Evolutionary conservation across 2,329 filamentous ascomycete genomes (phyloP).

Genomic region (Fusarium hainanense): DNA sequence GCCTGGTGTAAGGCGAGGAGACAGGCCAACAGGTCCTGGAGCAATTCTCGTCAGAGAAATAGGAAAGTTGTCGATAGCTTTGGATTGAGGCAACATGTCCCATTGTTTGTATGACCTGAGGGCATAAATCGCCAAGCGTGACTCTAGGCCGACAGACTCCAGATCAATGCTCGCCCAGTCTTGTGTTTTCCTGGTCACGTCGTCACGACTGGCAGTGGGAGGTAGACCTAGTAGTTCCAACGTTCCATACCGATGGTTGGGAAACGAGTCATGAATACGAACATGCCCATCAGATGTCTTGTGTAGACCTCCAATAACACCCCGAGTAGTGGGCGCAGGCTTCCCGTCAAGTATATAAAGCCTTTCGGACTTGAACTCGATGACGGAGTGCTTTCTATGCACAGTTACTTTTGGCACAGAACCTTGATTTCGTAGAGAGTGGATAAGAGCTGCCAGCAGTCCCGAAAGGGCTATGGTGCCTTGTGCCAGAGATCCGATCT

Average conservation of each 20-base stretch:
- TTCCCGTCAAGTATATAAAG: not conserved
- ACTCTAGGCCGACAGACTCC: not conserved
- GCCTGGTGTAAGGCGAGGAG: not conserved
- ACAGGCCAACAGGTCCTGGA: not conserved
- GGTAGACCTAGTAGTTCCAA: not conserved
- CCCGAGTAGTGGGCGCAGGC: not conserved
- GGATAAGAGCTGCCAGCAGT: not conserved
- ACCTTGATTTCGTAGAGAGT: not conserved
- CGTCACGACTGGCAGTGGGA: not conserved
- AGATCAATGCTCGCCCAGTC: conserved; percentile 2
- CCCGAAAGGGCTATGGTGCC: not conserved
- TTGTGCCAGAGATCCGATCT: not conserved
- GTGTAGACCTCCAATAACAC: not conserved
- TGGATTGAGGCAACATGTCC: not conserved
- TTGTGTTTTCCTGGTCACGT: not conserved
- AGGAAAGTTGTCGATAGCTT: not conserved
- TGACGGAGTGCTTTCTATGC: not conserved
- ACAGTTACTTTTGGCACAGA: not conserved
- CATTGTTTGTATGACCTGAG: not conserved
- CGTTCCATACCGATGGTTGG: not conserved
- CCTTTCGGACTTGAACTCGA: not conserved
- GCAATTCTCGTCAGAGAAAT: not conserved
- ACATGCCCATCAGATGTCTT: not conserved
- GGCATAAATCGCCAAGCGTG: not conserved
- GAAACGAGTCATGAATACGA: conserved; percentile 2